Conservation (phyloP, 2,329 filamentous ascomycete genomes). For the Ilyonectria robusta region DNA sequence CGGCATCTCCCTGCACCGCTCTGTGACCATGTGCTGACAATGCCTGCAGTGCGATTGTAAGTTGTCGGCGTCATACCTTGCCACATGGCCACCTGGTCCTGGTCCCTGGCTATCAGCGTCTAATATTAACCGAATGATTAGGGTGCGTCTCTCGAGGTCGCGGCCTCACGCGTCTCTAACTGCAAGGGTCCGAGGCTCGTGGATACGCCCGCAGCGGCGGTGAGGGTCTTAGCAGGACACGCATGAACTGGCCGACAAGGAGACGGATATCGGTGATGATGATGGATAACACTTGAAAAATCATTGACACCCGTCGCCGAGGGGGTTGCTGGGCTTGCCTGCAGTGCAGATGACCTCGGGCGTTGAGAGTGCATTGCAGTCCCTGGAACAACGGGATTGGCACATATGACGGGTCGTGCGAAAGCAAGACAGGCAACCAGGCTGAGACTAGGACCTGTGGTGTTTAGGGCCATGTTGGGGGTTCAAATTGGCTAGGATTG, state of each 20-base stretch:
- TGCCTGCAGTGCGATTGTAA: conserved; percentile 63
- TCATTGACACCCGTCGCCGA: conserved; percentile 16
- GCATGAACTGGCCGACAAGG: conserved; percentile 8
- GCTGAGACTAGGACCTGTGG: background rate
- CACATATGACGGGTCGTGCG: background rate
- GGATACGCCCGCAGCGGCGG: conserved; percentile 1
- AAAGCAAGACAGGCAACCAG: background rate
- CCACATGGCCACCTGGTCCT: background rate
- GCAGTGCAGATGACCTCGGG: background rate
- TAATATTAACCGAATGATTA: conserved; percentile 38
- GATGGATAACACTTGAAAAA: conserved; percentile 20
- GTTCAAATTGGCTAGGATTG: background rate
- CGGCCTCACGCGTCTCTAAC: conserved; percentile 48
- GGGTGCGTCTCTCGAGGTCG: conserved; percentile 55
- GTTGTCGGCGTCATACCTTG: conserved; percentile 29
- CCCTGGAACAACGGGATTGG: conserved; percentile 30
- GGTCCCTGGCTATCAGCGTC: background rate
- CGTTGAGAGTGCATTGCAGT: conserved; percentile 11
- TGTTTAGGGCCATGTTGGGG: background rate
- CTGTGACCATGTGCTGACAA: conserved; percentile 48
- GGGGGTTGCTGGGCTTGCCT: conserved; percentile 10
- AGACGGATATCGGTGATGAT: conserved; percentile 12
- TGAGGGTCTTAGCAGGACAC: conserved; percentile 9
- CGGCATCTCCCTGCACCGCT: background rate
- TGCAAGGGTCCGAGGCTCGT: conserved; percentile 3